These are phyloP conservation scores for Gynostemma pentaphyllum DNA, from an alignment of 306 rosid species.

Conservation along the genomic window DNA sequence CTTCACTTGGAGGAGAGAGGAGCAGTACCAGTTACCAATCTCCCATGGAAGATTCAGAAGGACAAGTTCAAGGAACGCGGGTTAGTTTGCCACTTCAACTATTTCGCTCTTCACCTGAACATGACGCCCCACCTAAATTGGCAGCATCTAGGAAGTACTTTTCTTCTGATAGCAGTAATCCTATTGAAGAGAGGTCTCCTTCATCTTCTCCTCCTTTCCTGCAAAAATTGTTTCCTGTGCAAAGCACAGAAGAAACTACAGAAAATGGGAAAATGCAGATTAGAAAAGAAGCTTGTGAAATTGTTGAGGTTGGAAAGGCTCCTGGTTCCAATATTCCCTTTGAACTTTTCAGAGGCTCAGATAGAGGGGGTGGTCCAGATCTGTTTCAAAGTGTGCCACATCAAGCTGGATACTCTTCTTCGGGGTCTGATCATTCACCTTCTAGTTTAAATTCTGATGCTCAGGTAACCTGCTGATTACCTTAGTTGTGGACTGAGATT, in stretches of 20 bases:
- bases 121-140: constrained; percentile 36
- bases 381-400: constrained; percentile 53
- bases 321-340: constrained; percentile 40
- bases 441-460: constrained; percentile 75
- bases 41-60: constrained; percentile 62
- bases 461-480: constrained; percentile 41
- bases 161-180: constrained; percentile 89
- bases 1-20: constrained; percentile 60
- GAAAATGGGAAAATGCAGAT: constrained; percentile 27
- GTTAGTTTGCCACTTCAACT: constrained; percentile 71
- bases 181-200: constrained; percentile 65
- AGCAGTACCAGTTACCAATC: constrained; percentile 80
- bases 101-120: constrained; percentile 59
- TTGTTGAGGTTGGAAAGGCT: constrained; percentile 31
- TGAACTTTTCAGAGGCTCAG: constrained; percentile 60
- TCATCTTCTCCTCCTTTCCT: constrained; percentile 63
- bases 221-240: constrained; percentile 58
- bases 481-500: too few species aligned
- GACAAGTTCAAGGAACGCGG: constrained; percentile 44
- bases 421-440: constrained; percentile 85
- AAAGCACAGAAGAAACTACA: constrained; percentile 27
- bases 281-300: constrained; percentile 23
- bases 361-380: constrained; percentile 34
- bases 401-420: constrained; percentile 77
- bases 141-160: constrained; percentile 51